These are phyloP conservation scores for Phenoliferia sp. DNA, from an alignment of 1,284 basidiomycete genomes.

Conservation along the genomic window DNA sequence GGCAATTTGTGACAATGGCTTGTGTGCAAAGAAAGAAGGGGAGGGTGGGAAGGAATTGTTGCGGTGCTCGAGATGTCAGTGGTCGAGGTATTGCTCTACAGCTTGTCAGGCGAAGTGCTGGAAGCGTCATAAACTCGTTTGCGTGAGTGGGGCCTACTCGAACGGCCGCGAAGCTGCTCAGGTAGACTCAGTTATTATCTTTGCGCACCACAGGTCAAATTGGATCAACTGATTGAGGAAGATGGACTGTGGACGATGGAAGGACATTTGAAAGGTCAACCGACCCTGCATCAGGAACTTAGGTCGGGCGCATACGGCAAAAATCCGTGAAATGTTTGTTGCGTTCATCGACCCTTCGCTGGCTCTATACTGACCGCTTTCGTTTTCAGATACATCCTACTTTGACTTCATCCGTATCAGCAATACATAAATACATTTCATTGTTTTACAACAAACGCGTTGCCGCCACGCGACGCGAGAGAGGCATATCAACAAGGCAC, in stretches of 20 bases:
- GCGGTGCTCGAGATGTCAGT: background rate
- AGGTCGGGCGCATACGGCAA: background rate
- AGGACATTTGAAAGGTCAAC: background rate
- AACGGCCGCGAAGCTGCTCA: background rate
- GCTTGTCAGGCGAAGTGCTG: background rate
- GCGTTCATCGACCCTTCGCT: too few species aligned
- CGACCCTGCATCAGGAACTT: background rate
- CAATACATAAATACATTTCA: too few species aligned
- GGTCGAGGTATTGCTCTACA: background rate
- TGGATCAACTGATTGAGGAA: background rate
- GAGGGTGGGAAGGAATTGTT: background rate
- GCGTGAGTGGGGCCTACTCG: background rate
- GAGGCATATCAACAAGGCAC: too few species aligned
- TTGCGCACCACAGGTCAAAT: background rate
- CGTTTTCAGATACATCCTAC: too few species aligned
- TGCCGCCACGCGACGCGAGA: too few species aligned
- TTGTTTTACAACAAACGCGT: too few species aligned
- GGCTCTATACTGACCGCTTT: too few species aligned
- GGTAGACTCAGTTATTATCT: background rate
- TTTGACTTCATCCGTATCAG: too few species aligned
- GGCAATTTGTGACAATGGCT: background rate
- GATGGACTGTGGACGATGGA: background rate
- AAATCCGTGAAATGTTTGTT: background rate
- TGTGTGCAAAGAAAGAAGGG: background rate
- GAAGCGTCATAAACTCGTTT: background rate